phyloP scores from a whole-genome alignment of 2,329 filamentous ascomycete genomes.

The Fusarium burgessii region DNA sequence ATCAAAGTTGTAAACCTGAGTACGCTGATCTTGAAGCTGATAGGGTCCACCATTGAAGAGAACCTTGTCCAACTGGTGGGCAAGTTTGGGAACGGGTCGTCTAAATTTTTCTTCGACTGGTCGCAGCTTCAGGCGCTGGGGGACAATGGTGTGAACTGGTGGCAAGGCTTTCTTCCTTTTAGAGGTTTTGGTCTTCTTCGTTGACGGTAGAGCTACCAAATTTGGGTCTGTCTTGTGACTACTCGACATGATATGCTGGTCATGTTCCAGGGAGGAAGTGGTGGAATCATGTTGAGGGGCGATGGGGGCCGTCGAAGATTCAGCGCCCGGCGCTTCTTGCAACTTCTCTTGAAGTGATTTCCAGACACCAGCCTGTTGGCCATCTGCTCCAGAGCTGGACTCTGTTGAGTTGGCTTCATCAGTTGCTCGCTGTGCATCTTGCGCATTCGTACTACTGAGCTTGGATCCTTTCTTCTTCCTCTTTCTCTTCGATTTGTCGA shows the following conservation, averaged over 20 bases:
- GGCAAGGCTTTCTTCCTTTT: background rate
- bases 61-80: conserved; percentile 86
- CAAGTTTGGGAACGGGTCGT: conserved; percentile 67
- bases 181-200: background rate
- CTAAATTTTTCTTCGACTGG: conserved; percentile 51
- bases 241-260: background rate
- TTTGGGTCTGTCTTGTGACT: background rate
- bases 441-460: background rate
- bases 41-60: conserved; percentile 96
- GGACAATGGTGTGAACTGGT: conserved; percentile 48
- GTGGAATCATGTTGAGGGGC: background rate
- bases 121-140: conserved; percentile 43
- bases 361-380: conserved; percentile 40
- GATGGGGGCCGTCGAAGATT: background rate
- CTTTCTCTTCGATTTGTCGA: conserved; percentile 13
- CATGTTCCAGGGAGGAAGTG: background rate
- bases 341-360: conserved; percentile 48
- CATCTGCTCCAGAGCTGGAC: background rate
- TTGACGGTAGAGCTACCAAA: background rate
- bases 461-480: conserved; percentile 10
- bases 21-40: conserved; percentile 87
- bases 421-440: background rate
- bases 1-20: conserved; percentile 95
- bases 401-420: background rate
- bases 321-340: conserved; percentile 22